These are phyloP conservation scores for Arabis alpina DNA, from an alignment of 345 rosid species.

Conservation along the genomic window DNA sequence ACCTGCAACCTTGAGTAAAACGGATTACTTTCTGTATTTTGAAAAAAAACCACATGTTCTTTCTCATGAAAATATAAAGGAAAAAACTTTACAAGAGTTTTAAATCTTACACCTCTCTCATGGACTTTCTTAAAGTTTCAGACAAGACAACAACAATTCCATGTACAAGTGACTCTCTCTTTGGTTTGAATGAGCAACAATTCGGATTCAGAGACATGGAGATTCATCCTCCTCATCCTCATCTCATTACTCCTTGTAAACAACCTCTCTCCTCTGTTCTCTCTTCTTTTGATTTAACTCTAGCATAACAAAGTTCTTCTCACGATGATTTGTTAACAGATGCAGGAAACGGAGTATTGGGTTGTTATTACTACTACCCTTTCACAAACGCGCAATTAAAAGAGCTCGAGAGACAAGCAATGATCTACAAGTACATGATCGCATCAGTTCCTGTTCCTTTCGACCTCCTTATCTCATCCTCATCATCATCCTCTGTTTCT, in stretches of 20 bases:
- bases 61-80: constrained; percentile 14
- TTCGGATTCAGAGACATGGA: constrained; percentile 37
- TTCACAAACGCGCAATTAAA: constrained; percentile 79
- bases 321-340: constrained; percentile 32
- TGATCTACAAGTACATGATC: constrained; percentile 83
- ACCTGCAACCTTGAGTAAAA: constrained; percentile 22
- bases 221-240: constrained; percentile 42
- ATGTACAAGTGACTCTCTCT: constrained; percentile 39
- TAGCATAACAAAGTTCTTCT: not conserved
- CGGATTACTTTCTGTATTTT: constrained; percentile 33
- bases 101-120: constrained; percentile 30
- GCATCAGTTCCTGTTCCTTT: constrained; percentile 84
- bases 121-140: constrained; percentile 50
- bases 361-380: constrained; percentile 47
- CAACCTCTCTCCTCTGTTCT: constrained; percentile 8
- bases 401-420: constrained; percentile 87
- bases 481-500: constrained; percentile 40
- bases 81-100: constrained; percentile 1
- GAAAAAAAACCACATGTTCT: constrained; percentile 29
- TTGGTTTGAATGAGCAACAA: constrained; percentile 43
- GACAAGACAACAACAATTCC: constrained; percentile 46
- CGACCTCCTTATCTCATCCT: constrained; percentile 57
- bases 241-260: constrained; percentile 39
- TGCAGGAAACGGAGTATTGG: constrained; percentile 39
- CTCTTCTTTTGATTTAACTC: not conserved